phyloP scores from a whole-genome alignment of 768 basidiomycete genomes.

The Pisolithus albus region DNA sequence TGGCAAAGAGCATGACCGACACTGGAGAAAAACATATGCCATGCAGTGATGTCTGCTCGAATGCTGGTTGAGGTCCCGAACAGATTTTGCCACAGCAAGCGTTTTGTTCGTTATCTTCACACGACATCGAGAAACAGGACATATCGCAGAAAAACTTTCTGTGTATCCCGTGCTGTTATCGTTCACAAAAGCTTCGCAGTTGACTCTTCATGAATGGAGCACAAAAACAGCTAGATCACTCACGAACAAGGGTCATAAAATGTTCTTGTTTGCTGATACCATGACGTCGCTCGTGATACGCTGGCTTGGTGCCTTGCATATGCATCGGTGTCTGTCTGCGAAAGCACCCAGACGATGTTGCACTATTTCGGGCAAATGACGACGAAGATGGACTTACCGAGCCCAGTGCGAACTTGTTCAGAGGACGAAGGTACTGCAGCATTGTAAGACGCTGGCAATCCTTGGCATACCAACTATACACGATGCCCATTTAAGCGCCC shows the following conservation, averaged over 20 bases:
- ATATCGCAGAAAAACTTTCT: conserved; percentile 35
- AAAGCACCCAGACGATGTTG: neutral
- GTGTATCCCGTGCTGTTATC: conserved; percentile 41
- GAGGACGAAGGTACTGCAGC: conserved; percentile 18
- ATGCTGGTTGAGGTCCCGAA: conserved; percentile 30
- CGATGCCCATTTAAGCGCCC: neutral
- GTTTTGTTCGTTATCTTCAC: conserved; percentile 35
- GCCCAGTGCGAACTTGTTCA: conserved; percentile 23
- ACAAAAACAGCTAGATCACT: conserved; percentile 10
- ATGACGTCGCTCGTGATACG: conserved; percentile 10
- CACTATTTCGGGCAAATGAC: neutral
- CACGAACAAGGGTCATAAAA: conserved; percentile 31
- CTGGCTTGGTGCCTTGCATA: conserved; percentile 11
- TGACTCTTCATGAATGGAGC: neutral
- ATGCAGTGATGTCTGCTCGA: conserved; percentile 20
- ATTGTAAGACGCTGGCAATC: conserved; percentile 26
- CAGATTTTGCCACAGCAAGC: conserved; percentile 39
- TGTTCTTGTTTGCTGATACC: conserved; percentile 21
- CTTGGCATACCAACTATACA: conserved; percentile 25
- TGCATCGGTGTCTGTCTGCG: conserved; percentile 22
- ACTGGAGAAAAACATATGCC: conserved; percentile 26
- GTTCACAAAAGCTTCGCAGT: conserved; percentile 34
- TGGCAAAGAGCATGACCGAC: neutral
- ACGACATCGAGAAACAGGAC: conserved; percentile 33
- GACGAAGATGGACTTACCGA: conserved; percentile 16